These are phyloP conservation scores for Centrapalus pauciflorus DNA, from an alignment of 129 eudicot genomes.

Conservation along the genomic window DNA sequence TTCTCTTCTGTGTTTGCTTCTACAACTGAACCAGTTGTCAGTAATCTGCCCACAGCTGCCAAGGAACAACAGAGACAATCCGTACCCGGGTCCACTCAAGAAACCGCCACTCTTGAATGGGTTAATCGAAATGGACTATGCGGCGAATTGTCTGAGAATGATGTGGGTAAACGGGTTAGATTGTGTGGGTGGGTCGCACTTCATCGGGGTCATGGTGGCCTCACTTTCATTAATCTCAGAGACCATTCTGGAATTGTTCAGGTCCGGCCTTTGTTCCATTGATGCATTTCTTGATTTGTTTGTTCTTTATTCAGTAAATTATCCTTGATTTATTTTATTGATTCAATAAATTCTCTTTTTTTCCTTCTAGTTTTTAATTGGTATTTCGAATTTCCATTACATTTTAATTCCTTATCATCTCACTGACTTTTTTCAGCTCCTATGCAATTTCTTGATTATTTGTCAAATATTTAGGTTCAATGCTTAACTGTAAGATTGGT, in stretches of 20 bases:
- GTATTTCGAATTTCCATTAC: not conserved
- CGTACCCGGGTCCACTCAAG: slow-evolving; percentile 23
- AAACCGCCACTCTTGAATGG: slow-evolving; percentile 52
- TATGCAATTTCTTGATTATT: too few relatives aligned
- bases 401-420: too few relatives aligned
- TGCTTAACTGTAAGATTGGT: not conserved
- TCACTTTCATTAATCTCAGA: slow-evolving; percentile 71
- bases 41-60: slow-evolving; percentile 8
- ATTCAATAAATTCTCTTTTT: not conserved
- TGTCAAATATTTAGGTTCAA: not conserved
- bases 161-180: slow-evolving; percentile 78
- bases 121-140: slow-evolving; percentile 58
- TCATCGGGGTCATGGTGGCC: slow-evolving; percentile 83
- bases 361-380: not conserved
- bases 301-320: not conserved
- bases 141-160: slow-evolving; percentile 66
- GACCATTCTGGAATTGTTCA: slow-evolving; percentile 88
- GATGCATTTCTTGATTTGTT: not conserved
- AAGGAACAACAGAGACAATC: slow-evolving; percentile 22
- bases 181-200: slow-evolving; percentile 98
- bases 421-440: too few relatives aligned
- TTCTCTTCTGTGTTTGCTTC: slow-evolving; percentile 39
- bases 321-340: not conserved
- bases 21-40: slow-evolving; percentile 27
- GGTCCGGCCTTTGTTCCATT: slow-evolving; percentile 36